A percentile compares a stretch with the other conserved stretches of the same genome.
Conservation (phyloP, 1,284 basidiomycete genomes). For the Ganoderma sp. region DNA sequence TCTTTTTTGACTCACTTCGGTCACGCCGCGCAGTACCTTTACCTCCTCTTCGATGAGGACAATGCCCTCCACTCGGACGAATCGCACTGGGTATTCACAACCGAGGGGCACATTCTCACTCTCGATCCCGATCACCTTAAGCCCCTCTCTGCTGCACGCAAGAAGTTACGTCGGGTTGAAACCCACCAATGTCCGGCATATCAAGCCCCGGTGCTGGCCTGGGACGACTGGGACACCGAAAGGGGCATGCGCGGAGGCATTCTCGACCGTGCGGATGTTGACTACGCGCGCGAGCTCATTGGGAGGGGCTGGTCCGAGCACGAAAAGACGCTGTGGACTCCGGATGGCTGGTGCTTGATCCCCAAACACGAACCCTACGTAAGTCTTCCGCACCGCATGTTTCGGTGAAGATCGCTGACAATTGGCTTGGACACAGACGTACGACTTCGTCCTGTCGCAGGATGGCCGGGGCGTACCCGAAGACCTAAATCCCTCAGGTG, state of each 20-base stretch:
- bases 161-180: conserved; percentile 68
- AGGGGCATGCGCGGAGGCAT: conserved; percentile 70
- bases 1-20: not conserved
- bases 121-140: conserved; percentile 61
- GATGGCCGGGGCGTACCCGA: conserved; percentile 62
- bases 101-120: conserved; percentile 89
- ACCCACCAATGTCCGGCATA: conserved; percentile 78
- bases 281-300: conserved; percentile 77
- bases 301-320: conserved; percentile 54
- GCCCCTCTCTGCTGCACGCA: conserved; percentile 61
- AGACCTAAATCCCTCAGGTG: conserved; percentile 69
- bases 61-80: conserved; percentile 77
- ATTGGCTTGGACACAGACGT: conserved; percentile 52
- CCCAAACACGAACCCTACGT: conserved; percentile 78
- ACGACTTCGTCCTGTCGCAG: conserved; percentile 79
- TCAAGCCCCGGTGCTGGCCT: conserved; percentile 47
- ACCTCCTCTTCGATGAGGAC: conserved; percentile 87
- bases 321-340: conserved; percentile 65
- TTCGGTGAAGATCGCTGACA: conserved; percentile 1
- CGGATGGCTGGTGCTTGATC: conserved; percentile 73
- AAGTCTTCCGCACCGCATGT: conserved; percentile 38
- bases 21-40: conserved; percentile 73
- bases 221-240: conserved; percentile 41
- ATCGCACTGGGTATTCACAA: conserved; percentile 87
- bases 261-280: conserved; percentile 71